Percentiles rank a stretch among this genome's conserved stretches.
Conservation (phyloP, 192 early-diverging fungal genomes). For the Lunasporangiospora selenospora region DNA sequence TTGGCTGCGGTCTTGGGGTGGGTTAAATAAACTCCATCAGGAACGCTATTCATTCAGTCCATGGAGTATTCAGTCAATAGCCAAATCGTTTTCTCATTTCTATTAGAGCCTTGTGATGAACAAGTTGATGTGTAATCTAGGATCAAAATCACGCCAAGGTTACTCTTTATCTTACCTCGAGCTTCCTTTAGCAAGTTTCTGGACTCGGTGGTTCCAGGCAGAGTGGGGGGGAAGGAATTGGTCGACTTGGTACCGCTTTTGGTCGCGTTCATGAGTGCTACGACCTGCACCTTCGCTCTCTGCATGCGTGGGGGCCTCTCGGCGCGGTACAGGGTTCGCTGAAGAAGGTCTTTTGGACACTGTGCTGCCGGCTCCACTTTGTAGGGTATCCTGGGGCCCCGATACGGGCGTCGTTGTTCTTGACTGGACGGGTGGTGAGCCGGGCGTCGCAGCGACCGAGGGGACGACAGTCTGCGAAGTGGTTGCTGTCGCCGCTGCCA, state of each 20-base stretch:
- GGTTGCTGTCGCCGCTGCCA: not conserved
- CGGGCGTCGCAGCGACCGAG: not conserved
- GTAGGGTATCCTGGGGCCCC: slow-evolving; percentile 9
- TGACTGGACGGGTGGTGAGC: slow-evolving; percentile 13
- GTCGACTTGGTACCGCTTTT: slow-evolving; percentile 42
- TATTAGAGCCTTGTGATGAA: no score
- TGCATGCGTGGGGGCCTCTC: slow-evolving; percentile 26
- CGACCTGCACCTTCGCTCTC: slow-evolving; percentile 13
- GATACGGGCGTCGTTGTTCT: slow-evolving; percentile 15
- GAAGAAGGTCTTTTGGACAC: slow-evolving; percentile 35
- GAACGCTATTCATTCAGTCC: slow-evolving; percentile 25
- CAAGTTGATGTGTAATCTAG: no score
- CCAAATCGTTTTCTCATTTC: no score
- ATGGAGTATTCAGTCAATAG: no score
- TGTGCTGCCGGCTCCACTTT: slow-evolving; percentile 6
- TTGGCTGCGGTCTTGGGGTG: slow-evolving; percentile 22
- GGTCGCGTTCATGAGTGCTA: slow-evolving; percentile 25
- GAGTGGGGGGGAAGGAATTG: slow-evolving; percentile 43
- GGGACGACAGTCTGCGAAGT: no score
- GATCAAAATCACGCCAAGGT: no score
- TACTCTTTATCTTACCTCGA: slow-evolving; percentile 35
- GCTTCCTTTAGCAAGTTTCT: slow-evolving; percentile 42
- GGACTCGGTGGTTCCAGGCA: slow-evolving; percentile 47
- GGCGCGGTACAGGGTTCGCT: slow-evolving; percentile 16
- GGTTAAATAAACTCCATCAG: slow-evolving; percentile 50